phyloP scores from a whole-genome alignment of 2,329 filamentous ascomycete species.

The Pseudomassariella vexata region DNA sequence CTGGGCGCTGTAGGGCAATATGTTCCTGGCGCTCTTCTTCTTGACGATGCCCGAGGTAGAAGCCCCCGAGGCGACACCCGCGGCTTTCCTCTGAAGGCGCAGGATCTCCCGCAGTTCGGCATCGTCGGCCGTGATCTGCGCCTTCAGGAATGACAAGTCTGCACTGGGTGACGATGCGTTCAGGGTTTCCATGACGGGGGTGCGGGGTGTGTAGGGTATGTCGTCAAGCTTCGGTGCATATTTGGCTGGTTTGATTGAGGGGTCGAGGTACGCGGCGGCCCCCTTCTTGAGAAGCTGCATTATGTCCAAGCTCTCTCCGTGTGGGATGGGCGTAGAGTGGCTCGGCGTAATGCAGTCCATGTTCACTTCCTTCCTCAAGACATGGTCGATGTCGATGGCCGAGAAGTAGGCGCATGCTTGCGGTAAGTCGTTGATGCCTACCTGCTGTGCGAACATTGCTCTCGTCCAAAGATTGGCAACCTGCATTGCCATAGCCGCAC shows the following conservation, averaged over 20 bases:
- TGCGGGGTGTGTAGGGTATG: constrained; percentile 64
- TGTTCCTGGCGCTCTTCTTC: constrained; percentile 17
- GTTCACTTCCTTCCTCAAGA: constrained; percentile 95
- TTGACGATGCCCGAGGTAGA: constrained; percentile 2
- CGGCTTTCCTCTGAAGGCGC: constrained; percentile 45
- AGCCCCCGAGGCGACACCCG: constrained; percentile 7
- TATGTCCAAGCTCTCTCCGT: constrained; percentile 86
- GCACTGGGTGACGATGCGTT: constrained; percentile 37
- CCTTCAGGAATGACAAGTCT: constrained; percentile 64
- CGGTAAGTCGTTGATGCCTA: constrained; percentile 90
- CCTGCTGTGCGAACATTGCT: constrained; percentile 95
- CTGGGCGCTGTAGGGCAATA: constrained; percentile 31
- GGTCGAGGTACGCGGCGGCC: constrained; percentile 61
- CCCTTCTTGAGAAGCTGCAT: constrained; percentile 69
- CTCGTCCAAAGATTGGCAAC: constrained; percentile 94
- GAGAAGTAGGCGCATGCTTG: constrained; percentile 95
- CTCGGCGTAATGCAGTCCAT: constrained; percentile 96
- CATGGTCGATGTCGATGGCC: constrained; percentile 89
- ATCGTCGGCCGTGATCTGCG: constrained; percentile 75
- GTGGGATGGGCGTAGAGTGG: constrained; percentile 69
- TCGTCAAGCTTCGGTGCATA: constrained; percentile 51
- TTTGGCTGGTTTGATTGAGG: constrained; percentile 47
- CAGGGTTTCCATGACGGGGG: constrained; percentile 74
- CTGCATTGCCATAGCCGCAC: constrained; percentile 86
- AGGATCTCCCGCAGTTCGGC: constrained; percentile 69